These are phyloP conservation scores for Hamamelis virginiana DNA, from an alignment of 164 flowering plant species.

Conservation along the genomic window DNA sequence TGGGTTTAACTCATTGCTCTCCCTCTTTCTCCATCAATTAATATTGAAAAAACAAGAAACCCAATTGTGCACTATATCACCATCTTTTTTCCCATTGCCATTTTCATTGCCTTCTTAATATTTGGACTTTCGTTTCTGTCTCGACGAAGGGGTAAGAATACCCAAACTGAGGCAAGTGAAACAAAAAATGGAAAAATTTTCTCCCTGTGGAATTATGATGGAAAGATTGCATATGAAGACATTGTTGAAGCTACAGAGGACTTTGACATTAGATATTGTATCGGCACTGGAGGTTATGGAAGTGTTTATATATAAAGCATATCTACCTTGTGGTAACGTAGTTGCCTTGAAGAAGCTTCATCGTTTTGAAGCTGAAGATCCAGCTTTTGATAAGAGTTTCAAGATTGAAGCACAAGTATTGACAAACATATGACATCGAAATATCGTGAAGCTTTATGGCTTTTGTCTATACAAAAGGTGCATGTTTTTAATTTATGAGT, in stretches of 20 bases:
- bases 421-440: neutral
- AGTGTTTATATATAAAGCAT: slow-evolving; percentile 26
- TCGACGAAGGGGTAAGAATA: no score
- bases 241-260: slow-evolving; percentile 15
- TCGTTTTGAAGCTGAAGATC: slow-evolving; percentile 7
- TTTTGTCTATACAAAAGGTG: neutral
- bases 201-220: slow-evolving; percentile 17
- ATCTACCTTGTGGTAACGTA: slow-evolving; percentile 9
- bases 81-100: no score
- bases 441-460: slow-evolving; percentile 13
- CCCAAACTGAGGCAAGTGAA: neutral
- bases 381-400: slow-evolving; percentile 4
- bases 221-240: slow-evolving; percentile 15
- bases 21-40: neutral
- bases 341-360: slow-evolving; percentile 25
- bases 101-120: no score
- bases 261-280: slow-evolving; percentile 16
- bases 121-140: no score
- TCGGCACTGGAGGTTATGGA: slow-evolving; percentile 22
- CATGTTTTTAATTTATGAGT: slow-evolving; percentile 13
- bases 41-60: no score
- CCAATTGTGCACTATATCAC: no score
- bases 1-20: no score
- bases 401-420: neutral
- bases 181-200: slow-evolving; percentile 8